Evolutionary conservation across 2,329 filamentous ascomycete species (phyloP).

Genomic region (Coniochaeta hoffmannii): DNA sequence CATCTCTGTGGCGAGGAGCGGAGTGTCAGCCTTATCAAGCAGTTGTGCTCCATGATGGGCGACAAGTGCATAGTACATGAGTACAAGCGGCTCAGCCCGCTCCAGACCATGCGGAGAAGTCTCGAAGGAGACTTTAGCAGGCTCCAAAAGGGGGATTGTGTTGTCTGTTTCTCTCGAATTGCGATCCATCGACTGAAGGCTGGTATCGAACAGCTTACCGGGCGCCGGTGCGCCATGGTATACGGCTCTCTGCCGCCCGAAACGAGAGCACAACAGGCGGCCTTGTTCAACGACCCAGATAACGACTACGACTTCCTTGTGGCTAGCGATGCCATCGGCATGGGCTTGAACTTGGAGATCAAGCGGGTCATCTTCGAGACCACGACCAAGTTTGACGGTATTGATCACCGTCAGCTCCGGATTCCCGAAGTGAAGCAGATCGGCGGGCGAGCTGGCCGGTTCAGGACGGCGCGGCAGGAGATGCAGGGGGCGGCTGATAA

Average conservation of each 20-base stretch:
- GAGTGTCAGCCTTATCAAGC: conserved; percentile 68
- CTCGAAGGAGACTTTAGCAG: conserved; percentile 56
- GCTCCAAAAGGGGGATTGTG: conserved; percentile 80
- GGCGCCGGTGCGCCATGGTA: conserved; percentile 79
- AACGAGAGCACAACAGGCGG: conserved; percentile 83
- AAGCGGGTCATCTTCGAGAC: conserved; percentile 85
- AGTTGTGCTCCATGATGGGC: conserved; percentile 70
- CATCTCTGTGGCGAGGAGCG: conserved; percentile 91
- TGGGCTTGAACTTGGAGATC: conserved; percentile 91
- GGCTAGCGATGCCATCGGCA: conserved; percentile 80
- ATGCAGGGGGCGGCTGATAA: conserved; percentile 16
- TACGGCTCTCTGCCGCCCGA: conserved; percentile 91
- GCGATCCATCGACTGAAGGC: conserved; percentile 73
- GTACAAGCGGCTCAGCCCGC: conserved; percentile 76
- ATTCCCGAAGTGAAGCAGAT: conserved; percentile 90
- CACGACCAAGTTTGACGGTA: conserved; percentile 63
- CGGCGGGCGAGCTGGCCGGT: conserved; percentile 84
- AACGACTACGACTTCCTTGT: conserved; percentile 95
- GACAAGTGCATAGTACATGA: conserved; percentile 75
- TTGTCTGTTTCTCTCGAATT: conserved; percentile 80
- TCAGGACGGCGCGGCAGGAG: conserved; percentile 60
- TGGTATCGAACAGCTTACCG: conserved; percentile 68
- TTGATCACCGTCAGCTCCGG: conserved; percentile 47
- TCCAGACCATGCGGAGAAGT: conserved; percentile 58
- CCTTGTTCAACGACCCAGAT: conserved; percentile 87